Base-by-base conservation (phyloP, 768 basidiomycete species). In the Lactarius vividus region DNA sequence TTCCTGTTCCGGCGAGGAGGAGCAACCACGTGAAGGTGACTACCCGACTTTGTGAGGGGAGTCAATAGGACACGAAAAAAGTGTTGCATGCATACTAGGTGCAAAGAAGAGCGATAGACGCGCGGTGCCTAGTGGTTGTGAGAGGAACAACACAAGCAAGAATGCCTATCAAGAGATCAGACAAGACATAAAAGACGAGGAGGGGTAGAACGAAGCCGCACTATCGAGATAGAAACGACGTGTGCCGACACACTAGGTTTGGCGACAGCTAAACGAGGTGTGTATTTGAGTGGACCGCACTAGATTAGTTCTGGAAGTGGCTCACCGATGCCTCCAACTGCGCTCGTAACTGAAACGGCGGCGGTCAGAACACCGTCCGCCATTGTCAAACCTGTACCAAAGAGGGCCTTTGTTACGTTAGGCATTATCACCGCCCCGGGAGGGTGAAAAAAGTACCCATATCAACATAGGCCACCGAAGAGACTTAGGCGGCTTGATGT, bases 351-450 rank as follows among this genome's bases (percentile, higher is more conserved):
- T 0, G 86, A 87, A 6, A 89, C 87, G 8, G 88, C 86, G 5
- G 87, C 86, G 1, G 87, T 88, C 42, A 89, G 80, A 28, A 88
- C 76, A 42, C 88, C 88, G 66, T 90, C 88, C 0, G 87, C 84
- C 77, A 89, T 81, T 0, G 87, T 88, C 52, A 89, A 75, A 18
- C 83, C 81, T 52, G 87, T 88, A 37, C 85, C 88, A 64, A 90
- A 83, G 13, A 89, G 75, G 55, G 82, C 80, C 86, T 86, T 65
- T 9, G 56, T 18, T 23, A 20, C 7, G 9, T 42, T 8, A 40
- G 26, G n/a, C 6, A 7, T 37, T 2, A 52, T 40, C 33, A 6
- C 11, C 26, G 26, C 23, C 6, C 4, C 16, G 18, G 33, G 44
- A 18, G 11, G 18, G 28, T 20, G 16, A 33, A 37, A 54, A 15